These are phyloP conservation scores for Amanita rimosa DNA, from an alignment of 768 basidiomycete genomes.

Conservation along the genomic window DNA sequence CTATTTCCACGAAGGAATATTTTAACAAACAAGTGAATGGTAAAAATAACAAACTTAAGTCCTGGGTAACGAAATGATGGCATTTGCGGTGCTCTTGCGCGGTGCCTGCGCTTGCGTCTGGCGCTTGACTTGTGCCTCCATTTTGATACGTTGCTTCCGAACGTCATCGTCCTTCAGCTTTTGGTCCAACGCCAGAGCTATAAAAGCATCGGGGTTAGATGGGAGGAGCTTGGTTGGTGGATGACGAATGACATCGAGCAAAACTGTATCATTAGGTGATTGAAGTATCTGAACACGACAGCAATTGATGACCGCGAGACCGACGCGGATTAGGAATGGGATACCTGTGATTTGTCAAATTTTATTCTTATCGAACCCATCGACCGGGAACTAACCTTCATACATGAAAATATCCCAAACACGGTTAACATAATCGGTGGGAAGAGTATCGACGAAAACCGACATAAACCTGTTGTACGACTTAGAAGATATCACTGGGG, in stretches of 20 bases:
- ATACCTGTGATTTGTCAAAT: conserved; percentile 34
- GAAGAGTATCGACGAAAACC: conserved; percentile 58
- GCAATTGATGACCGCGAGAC: conserved; percentile 49
- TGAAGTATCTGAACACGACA: conserved; percentile 51
- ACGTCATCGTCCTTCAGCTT: conserved; percentile 76
- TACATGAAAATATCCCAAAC: conserved; percentile 79
- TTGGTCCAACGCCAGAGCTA: conserved; percentile 48
- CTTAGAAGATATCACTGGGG: not conserved
- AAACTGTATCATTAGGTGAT: conserved; percentile 30
- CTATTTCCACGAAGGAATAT: not conserved
- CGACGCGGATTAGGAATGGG: conserved; percentile 65
- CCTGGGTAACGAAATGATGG: conserved; percentile 17
- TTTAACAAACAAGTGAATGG: not conserved
- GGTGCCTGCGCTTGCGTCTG: conserved; percentile 29
- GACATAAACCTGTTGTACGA: conserved; percentile 48
- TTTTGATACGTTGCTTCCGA: conserved; percentile 62
- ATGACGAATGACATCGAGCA: conserved; percentile 35
- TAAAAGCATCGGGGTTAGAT: conserved; percentile 45
- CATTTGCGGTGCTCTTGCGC: conserved; percentile 10
- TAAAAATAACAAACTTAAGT: not conserved
- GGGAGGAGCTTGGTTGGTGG: conserved; percentile 48
- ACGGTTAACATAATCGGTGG: conserved; percentile 53
- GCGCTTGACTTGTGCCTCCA: conserved; percentile 63
- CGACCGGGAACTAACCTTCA: conserved; percentile 45
- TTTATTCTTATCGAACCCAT: not conserved